Base-by-base conservation (phyloP, 2,329 filamentous ascomycete species). In the Tolypocladium tropicale region DNA sequence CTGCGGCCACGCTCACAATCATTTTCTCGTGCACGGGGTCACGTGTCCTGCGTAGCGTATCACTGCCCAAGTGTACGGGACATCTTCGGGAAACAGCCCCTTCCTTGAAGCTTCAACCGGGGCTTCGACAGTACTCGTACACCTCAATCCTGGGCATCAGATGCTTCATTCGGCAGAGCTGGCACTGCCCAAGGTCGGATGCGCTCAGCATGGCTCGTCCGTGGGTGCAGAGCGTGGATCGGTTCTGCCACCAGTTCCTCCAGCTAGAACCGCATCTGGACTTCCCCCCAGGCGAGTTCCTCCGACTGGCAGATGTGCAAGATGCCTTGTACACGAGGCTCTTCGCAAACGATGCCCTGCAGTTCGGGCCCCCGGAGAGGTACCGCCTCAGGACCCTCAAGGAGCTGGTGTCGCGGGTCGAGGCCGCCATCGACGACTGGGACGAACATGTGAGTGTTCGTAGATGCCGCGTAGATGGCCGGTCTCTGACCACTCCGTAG, bases 321-420 rank as follows among this genome's bases (percentile, higher is more conserved):
- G 72, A 82, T 60, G 77, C 77, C 65, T 74, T 95, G 39, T 89
- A 85, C 68, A 66, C 75, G 53, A 77, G 76, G 43, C 76, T 95
- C 53, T 94, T 95, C 66, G 76, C 84, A 49, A 74, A 80, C 18
- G 74, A 78, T 46, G 74, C 72, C 1, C 66, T 83, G 52, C 70
- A 74, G 53, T 79, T 81, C 63, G 74, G 81, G 9, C 88, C 88
- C 21, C 86, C 89, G 9, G 74, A 77, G 23, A 75, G 85, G 53
- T 95, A 95, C 67, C 83, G 85, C 61, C 71, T 87, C 18, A 80
- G 83, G 57, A 80, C 90, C 1, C 71, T 96, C 53, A 96, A 95
- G 68, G 75, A 83, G 59, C 76, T 96, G 36, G 74, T 90, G 14
- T 72, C 77, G 9, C 81, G 77, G 56, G 84, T 96, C 54, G 90